Conservation (phyloP, 176 grass and related monocot genomes). For the Oryza glumipatula region DNA sequence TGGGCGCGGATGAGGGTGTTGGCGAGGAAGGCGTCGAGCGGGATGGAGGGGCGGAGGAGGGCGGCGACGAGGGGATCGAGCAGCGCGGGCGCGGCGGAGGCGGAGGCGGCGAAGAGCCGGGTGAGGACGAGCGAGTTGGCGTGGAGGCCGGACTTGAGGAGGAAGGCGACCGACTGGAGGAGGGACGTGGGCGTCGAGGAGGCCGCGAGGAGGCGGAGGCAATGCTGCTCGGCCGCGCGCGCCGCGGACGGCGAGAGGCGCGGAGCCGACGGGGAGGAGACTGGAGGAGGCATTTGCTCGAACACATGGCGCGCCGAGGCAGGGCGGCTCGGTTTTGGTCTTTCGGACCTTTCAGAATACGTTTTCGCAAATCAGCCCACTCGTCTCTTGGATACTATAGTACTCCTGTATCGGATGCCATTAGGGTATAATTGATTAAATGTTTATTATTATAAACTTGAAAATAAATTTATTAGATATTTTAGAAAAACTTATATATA, state of each 20-base stretch:
- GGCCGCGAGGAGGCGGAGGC: slow-evolving; percentile 58
- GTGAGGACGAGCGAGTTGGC: slow-evolving; percentile 58
- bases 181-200: slow-evolving; percentile 3
- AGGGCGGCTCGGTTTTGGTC: neutral
- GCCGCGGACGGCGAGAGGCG: neutral
- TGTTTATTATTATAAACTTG: no score
- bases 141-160: slow-evolving; percentile 53
- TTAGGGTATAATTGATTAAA: no score
- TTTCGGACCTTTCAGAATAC: no score
- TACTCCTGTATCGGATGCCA: no score
- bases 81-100: slow-evolving; percentile 47
- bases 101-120: slow-evolving; percentile 45
- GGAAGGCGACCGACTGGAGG: slow-evolving; percentile 53
- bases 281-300: slow-evolving; percentile 22
- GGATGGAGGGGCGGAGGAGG: slow-evolving; percentile 38
- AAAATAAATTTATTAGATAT: no score
- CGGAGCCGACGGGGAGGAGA: neutral
- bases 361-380: no score
- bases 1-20: slow-evolving; percentile 60
- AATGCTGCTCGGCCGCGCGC: slow-evolving; percentile 55
- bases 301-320: neutral
- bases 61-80: slow-evolving; percentile 58
- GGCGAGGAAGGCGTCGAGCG: slow-evolving; percentile 52
- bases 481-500: no score
- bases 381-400: no score